Base-by-base conservation (phyloP, 1,284 basidiomycete genomes). In the Cerioporus squamosus region DNA sequence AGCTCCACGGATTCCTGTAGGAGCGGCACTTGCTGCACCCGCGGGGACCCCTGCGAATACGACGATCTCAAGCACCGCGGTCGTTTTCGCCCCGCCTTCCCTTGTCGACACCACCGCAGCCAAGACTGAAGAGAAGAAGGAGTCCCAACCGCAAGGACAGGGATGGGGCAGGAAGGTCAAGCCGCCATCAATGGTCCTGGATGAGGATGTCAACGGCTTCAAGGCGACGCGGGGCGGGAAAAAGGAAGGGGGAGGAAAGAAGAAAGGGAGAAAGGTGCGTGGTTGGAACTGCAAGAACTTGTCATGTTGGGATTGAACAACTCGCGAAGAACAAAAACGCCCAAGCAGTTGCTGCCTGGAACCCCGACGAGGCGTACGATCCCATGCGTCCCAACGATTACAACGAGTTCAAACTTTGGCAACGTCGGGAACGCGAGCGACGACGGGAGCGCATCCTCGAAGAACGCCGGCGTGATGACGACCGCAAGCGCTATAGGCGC, bases 171-270 rank as follows among this genome's bases (percentile, higher is more conserved):
- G 90, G 76, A 92, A 93, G 70, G 85, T 93, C 70, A 93, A 93
- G 66, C 91, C 91, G n/a, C 91, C 91, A 14, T 91, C 90, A 0
- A 93, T 93, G 91, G 77, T 93, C 22, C 81, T 93, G 10, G 91
- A 93, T 62, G 92, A 94, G 62, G 91, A 95, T 62, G 80, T 95
- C 60, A 95, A 95, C 59, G 93, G 93, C 0, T 95, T 90, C 74
- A 87, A 85, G 72, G 71, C 77, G 7, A 70, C 79, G 66, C 75
- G 83, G 65, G 78, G 78, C 62, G 80, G 77, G 64, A 74, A 79
- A 67, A 84, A 77, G 68, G 78, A 69, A 53, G 79, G n/a, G n/a
- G n/a, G 72, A 51, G 57, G 57, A 23, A 76, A 68, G 62, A 85
- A 81, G 73, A 88, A 83, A 68, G 82, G 78, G 44, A 90, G 79